Evolutionary conservation across 75 land plant species (phyloP).

Genomic region (Isoetes taiwanensis): DNA sequence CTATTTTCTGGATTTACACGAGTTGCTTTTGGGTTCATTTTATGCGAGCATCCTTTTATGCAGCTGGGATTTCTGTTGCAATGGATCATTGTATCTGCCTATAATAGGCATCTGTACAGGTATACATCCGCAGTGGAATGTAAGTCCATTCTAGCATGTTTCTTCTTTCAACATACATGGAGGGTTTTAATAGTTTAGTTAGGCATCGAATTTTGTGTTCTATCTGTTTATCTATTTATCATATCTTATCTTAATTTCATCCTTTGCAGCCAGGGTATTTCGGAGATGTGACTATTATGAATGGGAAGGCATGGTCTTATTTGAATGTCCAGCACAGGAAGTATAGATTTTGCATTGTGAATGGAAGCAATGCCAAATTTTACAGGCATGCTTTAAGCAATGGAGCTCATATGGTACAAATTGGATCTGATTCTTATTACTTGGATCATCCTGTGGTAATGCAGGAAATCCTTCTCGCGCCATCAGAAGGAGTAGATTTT

Average conservation of each 20-base stretch:
- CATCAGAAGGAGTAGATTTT: background rate
- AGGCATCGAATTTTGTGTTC: too few species aligned
- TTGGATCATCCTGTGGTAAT: background rate
- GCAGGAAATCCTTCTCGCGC: background rate
- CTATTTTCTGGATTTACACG: too few species aligned
- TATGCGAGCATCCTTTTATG: too few species aligned
- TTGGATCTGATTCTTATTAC: slow-evolving; percentile 1
- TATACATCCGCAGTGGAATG: slow-evolving; percentile 4
- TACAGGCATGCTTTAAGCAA: background rate
- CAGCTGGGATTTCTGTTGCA: background rate
- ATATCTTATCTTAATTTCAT: too few species aligned
- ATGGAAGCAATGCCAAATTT: background rate
- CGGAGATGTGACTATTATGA: background rate
- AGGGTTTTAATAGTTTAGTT: background rate
- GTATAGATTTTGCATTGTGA: background rate
- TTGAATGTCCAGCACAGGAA: background rate
- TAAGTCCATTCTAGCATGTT: background rate
- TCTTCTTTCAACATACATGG: background rate
- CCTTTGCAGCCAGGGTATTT: background rate
- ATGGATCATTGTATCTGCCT: background rate
- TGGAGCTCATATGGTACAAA: background rate
- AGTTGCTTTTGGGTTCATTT: too few species aligned
- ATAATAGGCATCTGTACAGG: background rate
- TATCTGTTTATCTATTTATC: too few species aligned
- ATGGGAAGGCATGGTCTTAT: slow-evolving; percentile 3